Percentiles rank a stretch among this genome's conserved stretches.
These are phyloP conservation scores for Meripilus lineatus DNA, from an alignment of 1,284 basidiomycete species.

Conservation along the genomic window DNA sequence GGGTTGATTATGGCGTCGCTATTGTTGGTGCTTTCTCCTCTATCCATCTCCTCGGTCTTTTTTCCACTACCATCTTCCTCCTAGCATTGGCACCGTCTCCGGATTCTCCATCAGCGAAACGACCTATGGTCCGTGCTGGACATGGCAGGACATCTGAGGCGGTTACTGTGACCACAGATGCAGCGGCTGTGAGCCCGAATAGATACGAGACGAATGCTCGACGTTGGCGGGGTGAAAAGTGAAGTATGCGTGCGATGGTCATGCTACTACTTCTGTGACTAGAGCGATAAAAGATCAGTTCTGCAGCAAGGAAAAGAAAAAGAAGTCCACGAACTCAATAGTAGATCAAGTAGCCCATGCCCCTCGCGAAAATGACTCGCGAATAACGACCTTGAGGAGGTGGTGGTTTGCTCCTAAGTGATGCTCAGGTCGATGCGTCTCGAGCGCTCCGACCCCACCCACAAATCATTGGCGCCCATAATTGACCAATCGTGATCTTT, in stretches of 20 bases:
- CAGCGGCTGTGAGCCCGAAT: slow-evolving; percentile 74
- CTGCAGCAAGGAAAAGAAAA: no score
- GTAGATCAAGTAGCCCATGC: no score
- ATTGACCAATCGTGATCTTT: no score
- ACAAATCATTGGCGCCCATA: no score
- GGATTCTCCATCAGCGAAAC: slow-evolving; percentile 47
- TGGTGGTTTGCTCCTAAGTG: no score
- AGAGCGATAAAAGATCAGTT: no score
- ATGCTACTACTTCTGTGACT: slow-evolving; percentile 43
- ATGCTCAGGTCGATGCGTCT: no score
- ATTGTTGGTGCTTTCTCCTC: slow-evolving; percentile 54
- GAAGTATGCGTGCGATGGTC: slow-evolving; percentile 52
- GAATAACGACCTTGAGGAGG: no score
- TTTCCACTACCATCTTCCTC: slow-evolving; percentile 45
- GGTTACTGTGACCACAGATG: slow-evolving; percentile 73
- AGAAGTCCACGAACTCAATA: no score
- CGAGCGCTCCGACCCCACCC: no score
- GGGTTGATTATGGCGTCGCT: slow-evolving; percentile 47
- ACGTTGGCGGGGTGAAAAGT: slow-evolving; percentile 53
- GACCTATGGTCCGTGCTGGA: slow-evolving; percentile 52
- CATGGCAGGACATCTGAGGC: slow-evolving; percentile 75
- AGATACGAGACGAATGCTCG: slow-evolving; percentile 73
- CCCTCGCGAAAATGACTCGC: no score
- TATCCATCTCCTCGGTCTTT: slow-evolving; percentile 74
- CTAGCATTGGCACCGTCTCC: slow-evolving; percentile 13